phyloP scores from a whole-genome alignment of 805 yeast species.

The Metschnikowia hibisci region DNA sequence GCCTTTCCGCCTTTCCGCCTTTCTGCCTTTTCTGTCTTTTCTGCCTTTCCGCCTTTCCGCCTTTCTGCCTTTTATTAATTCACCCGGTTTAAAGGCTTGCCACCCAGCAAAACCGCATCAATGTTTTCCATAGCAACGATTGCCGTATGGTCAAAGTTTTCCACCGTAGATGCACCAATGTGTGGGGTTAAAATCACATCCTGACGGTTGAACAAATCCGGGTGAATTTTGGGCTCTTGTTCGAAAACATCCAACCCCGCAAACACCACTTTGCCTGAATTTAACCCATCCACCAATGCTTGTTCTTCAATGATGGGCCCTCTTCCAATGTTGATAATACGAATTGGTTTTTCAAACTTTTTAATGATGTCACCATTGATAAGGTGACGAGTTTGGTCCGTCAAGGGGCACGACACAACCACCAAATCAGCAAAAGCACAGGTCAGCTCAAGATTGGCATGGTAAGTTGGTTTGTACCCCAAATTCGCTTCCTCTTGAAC shows the following conservation, averaged over 20 bases:
- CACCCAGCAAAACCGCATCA: conserved; percentile 39
- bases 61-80: too few relatives aligned
- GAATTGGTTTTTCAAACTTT: conserved; percentile 48
- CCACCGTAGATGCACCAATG: conserved; percentile 48
- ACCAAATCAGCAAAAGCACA: conserved; percentile 50
- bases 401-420: conserved; percentile 65
- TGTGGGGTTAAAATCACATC: conserved; percentile 72
- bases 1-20: neutral
- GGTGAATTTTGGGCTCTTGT: conserved; percentile 55
- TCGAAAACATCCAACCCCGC: conserved; percentile 75
- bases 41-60: neutral
- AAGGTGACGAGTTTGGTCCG: conserved; percentile 52
- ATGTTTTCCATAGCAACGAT: conserved; percentile 53
- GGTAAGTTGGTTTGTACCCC: conserved; percentile 45
- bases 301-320: conserved; percentile 66
- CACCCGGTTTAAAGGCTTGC: conserved; percentile 17
- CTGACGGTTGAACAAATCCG: conserved; percentile 48
- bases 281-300: conserved; percentile 58
- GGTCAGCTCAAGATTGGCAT: conserved; percentile 29
- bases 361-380: conserved; percentile 47
- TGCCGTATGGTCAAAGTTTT: conserved; percentile 49
- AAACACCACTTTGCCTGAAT: conserved; percentile 54
- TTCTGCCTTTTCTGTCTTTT: neutral
- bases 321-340: conserved; percentile 72
- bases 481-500: conserved; percentile 30